Evolutionary conservation across 805 yeast species (phyloP).

Genomic region (Candida michaelii): DNA sequence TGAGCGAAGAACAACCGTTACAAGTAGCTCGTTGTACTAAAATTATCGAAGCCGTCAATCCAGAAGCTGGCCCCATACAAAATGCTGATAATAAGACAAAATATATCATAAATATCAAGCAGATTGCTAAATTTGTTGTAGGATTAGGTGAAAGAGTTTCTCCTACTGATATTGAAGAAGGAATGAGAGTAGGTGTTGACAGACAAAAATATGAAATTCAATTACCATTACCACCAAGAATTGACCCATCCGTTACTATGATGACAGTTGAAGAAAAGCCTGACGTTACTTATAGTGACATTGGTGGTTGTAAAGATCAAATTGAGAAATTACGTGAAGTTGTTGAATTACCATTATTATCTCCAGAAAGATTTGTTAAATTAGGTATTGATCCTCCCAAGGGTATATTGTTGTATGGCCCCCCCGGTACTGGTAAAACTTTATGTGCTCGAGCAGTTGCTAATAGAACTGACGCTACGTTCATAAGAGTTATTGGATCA

Average conservation of each 20-base stretch:
- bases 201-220: conserved; percentile 96
- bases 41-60: conserved; percentile 68
- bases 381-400: conserved; percentile 99
- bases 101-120: conserved; percentile 95
- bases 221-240: conserved; percentile 95
- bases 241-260: conserved; percentile 98
- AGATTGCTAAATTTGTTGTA: conserved; percentile 94
- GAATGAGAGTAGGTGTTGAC: conserved; percentile 99
- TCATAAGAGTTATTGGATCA: conserved; percentile 96
- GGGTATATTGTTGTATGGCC: conserved; percentile 94
- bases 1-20: conserved; percentile 90
- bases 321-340: conserved; percentile 95
- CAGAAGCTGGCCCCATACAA: conserved; percentile 33
- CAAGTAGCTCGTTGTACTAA: conserved; percentile 99
- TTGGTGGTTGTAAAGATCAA: conserved; percentile 98
- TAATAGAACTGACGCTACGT: conserved; percentile 98
- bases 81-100: conserved; percentile 84
- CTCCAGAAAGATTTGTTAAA: conserved; percentile 96
- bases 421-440: conserved; percentile 99
- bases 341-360: conserved; percentile 87
- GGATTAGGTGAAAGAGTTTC: conserved; percentile 95
- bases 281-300: conserved; percentile 96
- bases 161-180: conserved; percentile 98
- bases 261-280: conserved; percentile 99
- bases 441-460: conserved; percentile 99